Percentiles rank a stretch among this genome's conserved stretches.
Evolutionary conservation across 352 stramenopile genomes (phyloP).

Genomic region (Thalassiosira pacifica): DNA sequence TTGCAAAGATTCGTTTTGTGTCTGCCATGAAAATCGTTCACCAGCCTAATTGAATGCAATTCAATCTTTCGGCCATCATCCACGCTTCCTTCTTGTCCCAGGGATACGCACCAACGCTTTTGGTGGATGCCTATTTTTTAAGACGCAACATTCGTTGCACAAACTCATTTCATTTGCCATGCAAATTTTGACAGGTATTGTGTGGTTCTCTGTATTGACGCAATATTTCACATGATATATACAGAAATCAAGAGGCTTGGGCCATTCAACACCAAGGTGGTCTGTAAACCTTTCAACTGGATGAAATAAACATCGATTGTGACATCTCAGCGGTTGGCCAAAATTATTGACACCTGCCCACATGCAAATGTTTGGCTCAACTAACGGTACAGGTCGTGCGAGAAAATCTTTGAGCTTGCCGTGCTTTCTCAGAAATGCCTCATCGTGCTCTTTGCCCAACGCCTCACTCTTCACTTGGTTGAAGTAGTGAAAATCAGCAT

Average conservation of each 20-base stretch:
- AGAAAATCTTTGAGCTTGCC: slow-evolving; percentile 44
- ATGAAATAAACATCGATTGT: slow-evolving; percentile 48
- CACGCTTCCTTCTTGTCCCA: slow-evolving; percentile 31
- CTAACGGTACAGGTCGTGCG: not conserved
- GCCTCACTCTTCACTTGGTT: slow-evolving; percentile 47
- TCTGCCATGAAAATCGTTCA: too few relatives aligned
- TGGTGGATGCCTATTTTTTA: slow-evolving; percentile 14
- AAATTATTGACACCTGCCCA: slow-evolving; percentile 41
- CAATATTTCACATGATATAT: slow-evolving; percentile 60
- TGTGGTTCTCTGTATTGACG: slow-evolving; percentile 41
- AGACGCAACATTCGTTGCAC: slow-evolving; percentile 61
- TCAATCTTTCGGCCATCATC: too few relatives aligned
- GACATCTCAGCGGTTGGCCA: slow-evolving; percentile 35
- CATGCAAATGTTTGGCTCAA: slow-evolving; percentile 20
- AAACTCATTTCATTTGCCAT: slow-evolving; percentile 43
- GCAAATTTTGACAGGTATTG: slow-evolving; percentile 44
- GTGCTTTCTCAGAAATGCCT: slow-evolving; percentile 37
- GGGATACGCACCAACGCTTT: slow-evolving; percentile 40
- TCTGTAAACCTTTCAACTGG: slow-evolving; percentile 12
- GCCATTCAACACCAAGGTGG: slow-evolving; percentile 25
- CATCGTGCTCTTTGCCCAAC: slow-evolving; percentile 25
- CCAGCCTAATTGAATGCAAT: too few relatives aligned
- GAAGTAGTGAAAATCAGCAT: slow-evolving; percentile 56
- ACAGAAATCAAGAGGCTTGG: slow-evolving; percentile 49
- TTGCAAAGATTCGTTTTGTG: too few relatives aligned